Evolutionary conservation across 164 flowering plant genomes (phyloP).

Genomic region (Aristolochia fimbriata): DNA sequence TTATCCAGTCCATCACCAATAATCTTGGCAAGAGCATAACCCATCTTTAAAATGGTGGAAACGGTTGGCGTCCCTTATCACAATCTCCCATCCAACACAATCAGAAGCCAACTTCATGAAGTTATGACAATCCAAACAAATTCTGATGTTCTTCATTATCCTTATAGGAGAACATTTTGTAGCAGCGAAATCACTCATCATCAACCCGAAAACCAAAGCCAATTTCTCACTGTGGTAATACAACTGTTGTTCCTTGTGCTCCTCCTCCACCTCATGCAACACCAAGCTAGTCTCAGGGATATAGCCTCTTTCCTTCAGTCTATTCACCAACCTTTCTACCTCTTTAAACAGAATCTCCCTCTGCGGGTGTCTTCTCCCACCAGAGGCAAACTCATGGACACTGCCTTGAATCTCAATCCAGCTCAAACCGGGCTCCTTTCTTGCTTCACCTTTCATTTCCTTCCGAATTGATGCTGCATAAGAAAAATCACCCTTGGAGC

Average conservation of each 20-base stretch:
- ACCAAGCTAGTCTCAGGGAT: constrained; percentile 51
- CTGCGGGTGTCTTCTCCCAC: constrained; percentile 44
- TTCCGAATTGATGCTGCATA: constrained; percentile 44
- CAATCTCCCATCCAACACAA: constrained; percentile 41
- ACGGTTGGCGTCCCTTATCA: constrained; percentile 68
- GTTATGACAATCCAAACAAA: constrained; percentile 70
- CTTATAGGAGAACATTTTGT: constrained; percentile 17
- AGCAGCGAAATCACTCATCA: constrained; percentile 17
- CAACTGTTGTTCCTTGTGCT: constrained; percentile 59
- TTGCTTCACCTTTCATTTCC: constrained; percentile 45
- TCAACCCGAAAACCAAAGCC: constrained; percentile 55
- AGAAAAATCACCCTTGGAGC: constrained; percentile 33
- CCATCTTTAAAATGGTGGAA: constrained; percentile 58
- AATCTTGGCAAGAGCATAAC: constrained; percentile 69
- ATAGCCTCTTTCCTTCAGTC: constrained; percentile 52
- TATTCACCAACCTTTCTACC: constrained; percentile 29
- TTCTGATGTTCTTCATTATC: constrained; percentile 68
- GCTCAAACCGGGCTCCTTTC: constrained; percentile 76
- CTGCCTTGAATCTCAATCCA: constrained; percentile 56
- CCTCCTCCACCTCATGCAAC: constrained; percentile 53
- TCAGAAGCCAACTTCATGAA: constrained; percentile 63
- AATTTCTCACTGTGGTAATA: constrained; percentile 74
- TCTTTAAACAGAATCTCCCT: constrained; percentile 25
- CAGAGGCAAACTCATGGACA: constrained; percentile 73
- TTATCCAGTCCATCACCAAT: constrained; percentile 35